Conservation (phyloP, 176 grass and related monocot species). For the Aegilops longissima region DNA sequence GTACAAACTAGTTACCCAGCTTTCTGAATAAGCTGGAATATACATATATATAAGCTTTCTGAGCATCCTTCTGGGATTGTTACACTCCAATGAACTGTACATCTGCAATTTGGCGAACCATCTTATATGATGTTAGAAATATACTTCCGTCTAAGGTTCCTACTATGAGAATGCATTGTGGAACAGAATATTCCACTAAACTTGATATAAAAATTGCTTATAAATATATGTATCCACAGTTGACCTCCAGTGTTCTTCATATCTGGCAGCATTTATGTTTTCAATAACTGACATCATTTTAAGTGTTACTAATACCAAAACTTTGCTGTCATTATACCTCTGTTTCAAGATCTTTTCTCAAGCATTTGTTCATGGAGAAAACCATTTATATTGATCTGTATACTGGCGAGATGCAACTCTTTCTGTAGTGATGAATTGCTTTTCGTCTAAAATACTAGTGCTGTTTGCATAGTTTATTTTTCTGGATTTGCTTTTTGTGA, state of each 20-base stretch:
- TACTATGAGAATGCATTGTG: not conserved
- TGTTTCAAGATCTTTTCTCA: constrained; percentile 12
- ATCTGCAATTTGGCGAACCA: not conserved
- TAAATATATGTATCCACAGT: constrained; percentile 16
- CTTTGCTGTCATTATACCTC: constrained; percentile 5
- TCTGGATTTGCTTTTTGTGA: not conserved
- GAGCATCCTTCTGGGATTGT: constrained; percentile 2
- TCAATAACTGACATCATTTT: not conserved
- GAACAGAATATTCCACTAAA: constrained; percentile 26
- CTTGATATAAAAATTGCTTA: constrained; percentile 21
- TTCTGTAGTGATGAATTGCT: not conserved
- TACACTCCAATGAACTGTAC: constrained; percentile 10
- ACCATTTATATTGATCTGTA: not conserved
- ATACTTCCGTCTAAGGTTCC: not conserved
- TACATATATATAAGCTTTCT: too few relatives aligned
- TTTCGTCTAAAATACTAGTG: constrained; percentile 5
- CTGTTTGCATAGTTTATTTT: not conserved
- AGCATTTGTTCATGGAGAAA: constrained; percentile 9
- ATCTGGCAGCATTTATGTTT: constrained; percentile 19
- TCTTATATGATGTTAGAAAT: constrained; percentile 11
- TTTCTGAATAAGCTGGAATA: constrained; percentile 20
- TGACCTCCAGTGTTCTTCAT: constrained; percentile 17
- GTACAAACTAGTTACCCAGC: not conserved
- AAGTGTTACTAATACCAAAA: constrained; percentile 6
- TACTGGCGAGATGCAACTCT: not conserved